These are phyloP conservation scores for Ophiosphaerella korrae DNA, from an alignment of 2,329 filamentous ascomycete genomes.

Conservation along the genomic window DNA sequence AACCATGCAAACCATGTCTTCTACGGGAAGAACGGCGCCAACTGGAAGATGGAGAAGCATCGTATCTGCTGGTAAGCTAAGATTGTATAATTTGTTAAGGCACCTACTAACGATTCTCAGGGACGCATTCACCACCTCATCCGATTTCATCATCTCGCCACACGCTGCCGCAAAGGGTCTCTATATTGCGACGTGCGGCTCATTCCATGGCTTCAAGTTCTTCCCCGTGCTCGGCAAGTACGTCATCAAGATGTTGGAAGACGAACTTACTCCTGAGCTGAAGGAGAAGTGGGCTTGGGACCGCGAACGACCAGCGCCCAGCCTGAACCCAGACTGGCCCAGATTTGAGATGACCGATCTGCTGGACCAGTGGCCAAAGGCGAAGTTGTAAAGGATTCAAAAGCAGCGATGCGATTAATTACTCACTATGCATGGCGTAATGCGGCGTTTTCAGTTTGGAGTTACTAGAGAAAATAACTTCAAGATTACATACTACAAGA, in stretches of 20 bases:
- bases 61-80: constrained; percentile 67
- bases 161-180: constrained; percentile 55
- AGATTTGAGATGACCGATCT: constrained; percentile 63
- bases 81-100: not conserved
- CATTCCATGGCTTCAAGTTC: constrained; percentile 67
- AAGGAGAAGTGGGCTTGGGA: constrained; percentile 68
- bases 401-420: not conserved
- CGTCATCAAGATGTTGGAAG: constrained; percentile 57
- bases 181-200: constrained; percentile 65
- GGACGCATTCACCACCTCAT: constrained; percentile 66
- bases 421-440: constrained; percentile 5
- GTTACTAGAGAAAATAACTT: not conserved
- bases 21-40: constrained; percentile 61
- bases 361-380: constrained; percentile 40
- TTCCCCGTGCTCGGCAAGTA: constrained; percentile 62
- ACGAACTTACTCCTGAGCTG: constrained; percentile 52
- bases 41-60: constrained; percentile 66
- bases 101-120: constrained; percentile 49
- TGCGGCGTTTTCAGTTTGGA: not conserved
- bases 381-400: constrained; percentile 27
- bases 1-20: constrained; percentile 62
- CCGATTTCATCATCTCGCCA: constrained; percentile 60
- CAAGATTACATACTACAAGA: too few relatives aligned
- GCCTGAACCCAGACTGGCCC: constrained; percentile 61
- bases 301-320: constrained; percentile 59